A percentile compares a stretch with the other conserved stretches of the same genome.
Evolutionary conservation across 441 rosid species (phyloP).

Genomic region (Brassica balearica): DNA sequence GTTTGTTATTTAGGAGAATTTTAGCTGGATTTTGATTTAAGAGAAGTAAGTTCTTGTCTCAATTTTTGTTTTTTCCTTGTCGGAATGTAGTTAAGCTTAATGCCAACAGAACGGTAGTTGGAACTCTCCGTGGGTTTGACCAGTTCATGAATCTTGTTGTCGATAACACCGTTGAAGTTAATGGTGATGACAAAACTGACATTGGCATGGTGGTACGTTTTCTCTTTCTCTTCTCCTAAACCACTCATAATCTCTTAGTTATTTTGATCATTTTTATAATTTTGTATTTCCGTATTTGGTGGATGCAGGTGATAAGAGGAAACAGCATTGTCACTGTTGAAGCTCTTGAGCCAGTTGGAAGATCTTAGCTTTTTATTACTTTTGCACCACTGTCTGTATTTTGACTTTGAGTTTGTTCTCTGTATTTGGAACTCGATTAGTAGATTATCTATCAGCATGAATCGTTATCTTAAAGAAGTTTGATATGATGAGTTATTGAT

Average conservation of each 20-base stretch:
- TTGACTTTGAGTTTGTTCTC: not conserved
- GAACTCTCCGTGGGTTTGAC: constrained; percentile 88
- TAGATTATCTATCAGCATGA: not conserved
- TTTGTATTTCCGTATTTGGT: not conserved
- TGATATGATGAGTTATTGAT: too few relatives aligned
- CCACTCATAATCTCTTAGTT: not conserved
- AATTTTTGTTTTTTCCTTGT: not conserved
- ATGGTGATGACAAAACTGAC: constrained; percentile 69
- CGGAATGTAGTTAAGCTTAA: constrained; percentile 71
- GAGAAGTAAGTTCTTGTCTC: constrained; percentile 12
- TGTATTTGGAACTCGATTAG: constrained; percentile 7
- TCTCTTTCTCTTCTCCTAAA: not conserved
- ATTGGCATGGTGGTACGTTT: constrained; percentile 78
- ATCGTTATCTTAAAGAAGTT: too few relatives aligned
- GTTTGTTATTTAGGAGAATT: not conserved
- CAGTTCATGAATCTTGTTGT: constrained; percentile 91
- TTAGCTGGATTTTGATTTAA: not conserved
- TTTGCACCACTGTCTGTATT: not conserved
- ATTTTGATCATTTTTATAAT: not conserved
- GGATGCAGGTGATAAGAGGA: constrained; percentile 81
- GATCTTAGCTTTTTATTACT: constrained; percentile 37
- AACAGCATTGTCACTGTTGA: constrained; percentile 93
- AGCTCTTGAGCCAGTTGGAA: constrained; percentile 95
- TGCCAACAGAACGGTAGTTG: constrained; percentile 79
- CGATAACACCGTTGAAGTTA: constrained; percentile 78